phyloP scores from a whole-genome alignment of 1,284 basidiomycete genomes.

The Tilletia horrida region DNA sequence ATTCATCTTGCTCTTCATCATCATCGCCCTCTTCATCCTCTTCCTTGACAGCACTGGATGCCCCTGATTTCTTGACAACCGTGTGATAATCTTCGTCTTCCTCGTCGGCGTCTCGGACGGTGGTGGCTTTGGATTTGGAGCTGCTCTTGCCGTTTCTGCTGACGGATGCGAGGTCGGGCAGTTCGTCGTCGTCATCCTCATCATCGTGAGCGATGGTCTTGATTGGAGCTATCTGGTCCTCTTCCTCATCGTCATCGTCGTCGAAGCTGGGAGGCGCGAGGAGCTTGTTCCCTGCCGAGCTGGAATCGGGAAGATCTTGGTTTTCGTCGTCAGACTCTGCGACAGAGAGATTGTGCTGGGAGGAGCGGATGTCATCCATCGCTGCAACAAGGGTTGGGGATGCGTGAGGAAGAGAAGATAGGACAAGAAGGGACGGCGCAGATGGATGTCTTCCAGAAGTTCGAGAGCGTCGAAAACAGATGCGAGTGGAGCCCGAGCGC shows the following conservation, averaged over 20 bases:
- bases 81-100: neutral
- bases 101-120: neutral
- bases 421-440: too few species aligned
- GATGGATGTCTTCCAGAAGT: too few species aligned
- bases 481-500: too few species aligned
- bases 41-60: neutral
- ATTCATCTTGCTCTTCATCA: conserved; percentile 28
- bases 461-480: too few species aligned
- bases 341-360: neutral
- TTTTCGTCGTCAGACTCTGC: conserved; percentile 1
- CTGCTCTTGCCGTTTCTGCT: neutral
- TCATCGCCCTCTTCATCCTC: conserved; percentile 23
- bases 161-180: neutral
- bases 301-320: neutral
- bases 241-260: conserved; percentile 24
- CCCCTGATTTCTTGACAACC: too few species aligned
- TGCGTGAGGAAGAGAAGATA: too few species aligned
- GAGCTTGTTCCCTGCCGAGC: too few species aligned
- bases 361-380: too few species aligned
- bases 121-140: neutral
- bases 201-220: conserved; percentile 21
- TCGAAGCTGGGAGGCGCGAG: conserved; percentile 17
- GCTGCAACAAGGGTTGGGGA: too few species aligned
- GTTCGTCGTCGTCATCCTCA: conserved; percentile 23
- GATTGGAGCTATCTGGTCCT: conserved; percentile 17